Percentiles rank a stretch among this genome's conserved stretches.
phyloP scores from a whole-genome alignment of 2,329 filamentous ascomycete species.

The Colletotrichum trifolii region DNA sequence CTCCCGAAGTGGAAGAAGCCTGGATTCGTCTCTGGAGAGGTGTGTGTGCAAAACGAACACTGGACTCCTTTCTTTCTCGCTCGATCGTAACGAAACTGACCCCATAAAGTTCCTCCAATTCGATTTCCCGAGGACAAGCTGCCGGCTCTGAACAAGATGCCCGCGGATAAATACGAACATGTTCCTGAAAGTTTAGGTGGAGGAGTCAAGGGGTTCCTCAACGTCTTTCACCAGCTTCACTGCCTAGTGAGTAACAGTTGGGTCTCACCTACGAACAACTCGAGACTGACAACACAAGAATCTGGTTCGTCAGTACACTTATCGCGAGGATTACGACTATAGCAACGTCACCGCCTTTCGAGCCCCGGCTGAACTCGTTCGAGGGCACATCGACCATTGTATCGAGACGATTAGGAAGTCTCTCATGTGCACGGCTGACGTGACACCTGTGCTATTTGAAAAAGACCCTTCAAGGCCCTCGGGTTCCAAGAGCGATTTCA shows the following conservation, averaged over 20 bases:
- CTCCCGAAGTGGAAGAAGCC: constrained; percentile 29
- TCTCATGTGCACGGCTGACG: too few species aligned
- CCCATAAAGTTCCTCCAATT: too few species aligned
- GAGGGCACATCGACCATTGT: too few species aligned
- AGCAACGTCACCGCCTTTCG: too few species aligned
- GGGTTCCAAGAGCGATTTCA: too few species aligned
- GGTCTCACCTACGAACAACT: background rate
- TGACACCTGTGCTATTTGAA: too few species aligned
- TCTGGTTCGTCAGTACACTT: constrained; percentile 29
- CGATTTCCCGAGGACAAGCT: constrained; percentile 7
- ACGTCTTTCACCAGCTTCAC: constrained; percentile 37
- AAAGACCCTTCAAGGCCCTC: too few species aligned
- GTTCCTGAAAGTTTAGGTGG: constrained; percentile 21
- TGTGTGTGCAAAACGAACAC: background rate
- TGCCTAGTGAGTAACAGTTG: constrained; percentile 25
- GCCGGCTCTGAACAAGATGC: background rate
- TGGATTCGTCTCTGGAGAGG: constrained; percentile 30
- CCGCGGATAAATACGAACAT: constrained; percentile 12
- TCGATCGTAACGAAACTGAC: background rate
- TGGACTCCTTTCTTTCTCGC: background rate
- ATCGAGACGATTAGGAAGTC: too few species aligned
- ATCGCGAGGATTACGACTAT: background rate
- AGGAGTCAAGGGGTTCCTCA: constrained; percentile 23
- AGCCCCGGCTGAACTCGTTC: too few species aligned
- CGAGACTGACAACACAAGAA: constrained; percentile 11